Conservation (phyloP, 2,329 filamentous ascomycete genomes). For the Thelonectria blattea region DNA sequence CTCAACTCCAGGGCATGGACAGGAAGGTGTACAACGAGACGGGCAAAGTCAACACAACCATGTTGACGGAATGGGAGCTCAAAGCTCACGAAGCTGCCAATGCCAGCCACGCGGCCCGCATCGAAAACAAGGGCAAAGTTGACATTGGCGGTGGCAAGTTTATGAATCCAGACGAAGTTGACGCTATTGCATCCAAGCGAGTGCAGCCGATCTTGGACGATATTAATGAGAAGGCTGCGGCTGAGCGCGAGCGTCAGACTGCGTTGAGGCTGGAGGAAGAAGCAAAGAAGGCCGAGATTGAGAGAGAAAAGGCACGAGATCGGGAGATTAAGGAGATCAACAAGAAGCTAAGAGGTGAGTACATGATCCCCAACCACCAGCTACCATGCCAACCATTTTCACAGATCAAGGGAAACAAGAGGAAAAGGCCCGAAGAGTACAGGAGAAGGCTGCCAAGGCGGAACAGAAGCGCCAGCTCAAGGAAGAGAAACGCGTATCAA, state of each 20-base stretch:
- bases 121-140: conserved; percentile 60
- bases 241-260: conserved; percentile 70
- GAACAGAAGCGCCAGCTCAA: conserved; percentile 59
- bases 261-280: conserved; percentile 69
- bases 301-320: conserved; percentile 55
- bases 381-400: conserved; percentile 38
- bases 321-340: conserved; percentile 60
- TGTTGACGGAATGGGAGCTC: conserved; percentile 78
- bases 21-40: conserved; percentile 79
- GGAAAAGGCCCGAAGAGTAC: conserved; percentile 41
- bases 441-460: conserved; percentile 51
- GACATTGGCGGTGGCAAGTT: conserved; percentile 82
- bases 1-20: conserved; percentile 80
- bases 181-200: conserved; percentile 76
- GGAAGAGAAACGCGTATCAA: conserved; percentile 59
- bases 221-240: conserved; percentile 79
- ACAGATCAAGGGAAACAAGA: conserved; percentile 55
- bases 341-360: conserved; percentile 63
- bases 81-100: conserved; percentile 75
- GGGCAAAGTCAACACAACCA: conserved; percentile 72
- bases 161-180: conserved; percentile 78
- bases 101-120: conserved; percentile 66
- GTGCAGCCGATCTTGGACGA: conserved; percentile 86
- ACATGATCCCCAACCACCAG: neutral
- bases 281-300: conserved; percentile 58